Evolutionary conservation across 768 basidiomycete species (phyloP).

Genomic region (Panaeolus papilionaceus): DNA sequence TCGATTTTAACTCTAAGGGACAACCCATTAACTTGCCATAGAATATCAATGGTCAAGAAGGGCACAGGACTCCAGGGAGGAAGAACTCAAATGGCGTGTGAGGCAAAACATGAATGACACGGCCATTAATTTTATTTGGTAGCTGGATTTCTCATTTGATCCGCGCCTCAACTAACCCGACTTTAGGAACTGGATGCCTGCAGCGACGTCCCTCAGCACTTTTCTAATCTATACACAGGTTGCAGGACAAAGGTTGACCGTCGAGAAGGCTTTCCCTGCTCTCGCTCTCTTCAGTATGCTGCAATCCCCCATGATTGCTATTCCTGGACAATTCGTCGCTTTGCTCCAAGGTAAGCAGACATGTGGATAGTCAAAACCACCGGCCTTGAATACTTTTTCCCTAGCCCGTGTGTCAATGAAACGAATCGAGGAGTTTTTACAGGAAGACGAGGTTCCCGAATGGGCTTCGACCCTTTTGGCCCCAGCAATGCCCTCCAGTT

Average conservation of each 20-base stretch:
- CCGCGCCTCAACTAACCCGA: conserved; percentile 16
- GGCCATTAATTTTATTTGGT: conserved; percentile 74
- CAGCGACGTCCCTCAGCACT: conserved; percentile 65
- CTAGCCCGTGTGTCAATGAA: conserved; percentile 81
- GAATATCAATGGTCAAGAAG: conserved; percentile 67
- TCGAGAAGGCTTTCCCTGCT: conserved; percentile 83
- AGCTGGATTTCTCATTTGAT: conserved; percentile 26
- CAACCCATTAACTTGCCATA: conserved; percentile 28
- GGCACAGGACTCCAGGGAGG: conserved; percentile 58
- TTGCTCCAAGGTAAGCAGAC: conserved; percentile 58
- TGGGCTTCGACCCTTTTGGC: conserved; percentile 75
- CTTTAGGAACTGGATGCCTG: conserved; percentile 75
- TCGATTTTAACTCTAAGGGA: neutral
- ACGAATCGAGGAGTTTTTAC: conserved; percentile 76
- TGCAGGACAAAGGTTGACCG: conserved; percentile 68
- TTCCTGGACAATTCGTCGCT: conserved; percentile 70
- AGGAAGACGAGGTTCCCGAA: conserved; percentile 76
- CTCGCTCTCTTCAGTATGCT: conserved; percentile 79
- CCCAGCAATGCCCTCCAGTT: conserved; percentile 18
- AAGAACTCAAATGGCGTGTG: conserved; percentile 72
- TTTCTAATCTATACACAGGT: conserved; percentile 75
- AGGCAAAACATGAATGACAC: conserved; percentile 67
- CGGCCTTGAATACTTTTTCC: conserved; percentile 11
- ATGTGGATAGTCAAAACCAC: conserved; percentile 18
- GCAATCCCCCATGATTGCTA: conserved; percentile 67